Conservation (phyloP, 257 asterid species). For the Petunia axillaris region DNA sequence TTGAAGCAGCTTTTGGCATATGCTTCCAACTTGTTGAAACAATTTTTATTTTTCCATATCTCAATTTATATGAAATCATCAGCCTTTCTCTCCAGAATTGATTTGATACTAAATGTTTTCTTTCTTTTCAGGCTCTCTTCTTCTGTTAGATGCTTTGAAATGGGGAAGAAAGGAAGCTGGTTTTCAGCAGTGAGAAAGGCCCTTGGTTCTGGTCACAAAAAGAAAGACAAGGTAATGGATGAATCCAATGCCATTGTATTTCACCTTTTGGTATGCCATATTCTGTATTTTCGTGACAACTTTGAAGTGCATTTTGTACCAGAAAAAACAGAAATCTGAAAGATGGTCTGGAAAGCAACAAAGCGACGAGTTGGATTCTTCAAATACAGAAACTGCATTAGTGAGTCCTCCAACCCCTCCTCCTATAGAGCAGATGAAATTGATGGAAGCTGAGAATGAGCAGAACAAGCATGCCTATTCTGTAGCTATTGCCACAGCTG, state of each 20-base stretch:
- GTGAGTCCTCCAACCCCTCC: slow-evolving; percentile 35
- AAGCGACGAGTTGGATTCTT: slow-evolving; percentile 40
- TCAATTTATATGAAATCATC: not conserved
- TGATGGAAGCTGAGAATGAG: slow-evolving; percentile 65
- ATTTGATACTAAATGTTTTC: not conserved
- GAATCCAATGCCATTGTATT: not conserved
- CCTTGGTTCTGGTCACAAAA: slow-evolving; percentile 48
- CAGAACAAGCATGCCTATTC: slow-evolving; percentile 73
- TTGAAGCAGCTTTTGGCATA: not conserved
- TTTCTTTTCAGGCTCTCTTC: not conserved
- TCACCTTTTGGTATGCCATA: not conserved
- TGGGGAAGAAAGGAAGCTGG: slow-evolving; percentile 75
- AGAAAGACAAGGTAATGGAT: slow-evolving; percentile 51
- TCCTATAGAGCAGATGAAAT: slow-evolving; percentile 47
- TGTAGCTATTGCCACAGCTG: slow-evolving; percentile 71
- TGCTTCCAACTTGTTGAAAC: not conserved
- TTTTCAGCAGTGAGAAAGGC: slow-evolving; percentile 60
- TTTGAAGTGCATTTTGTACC: slow-evolving; percentile 18
- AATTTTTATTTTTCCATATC: not conserved
- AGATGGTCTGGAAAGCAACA: slow-evolving; percentile 60
- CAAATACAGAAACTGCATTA: slow-evolving; percentile 36
- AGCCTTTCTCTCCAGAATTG: not conserved
- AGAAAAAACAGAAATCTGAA: slow-evolving; percentile 51
- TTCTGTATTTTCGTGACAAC: slow-evolving; percentile 4
- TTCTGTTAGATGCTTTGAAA: slow-evolving; percentile 39